Evolutionary conservation across 1,139 yeast species (phyloP), one percentile per base, ranked within the genome.

Genomic region (Sugiyamaella sp.): DNA sequence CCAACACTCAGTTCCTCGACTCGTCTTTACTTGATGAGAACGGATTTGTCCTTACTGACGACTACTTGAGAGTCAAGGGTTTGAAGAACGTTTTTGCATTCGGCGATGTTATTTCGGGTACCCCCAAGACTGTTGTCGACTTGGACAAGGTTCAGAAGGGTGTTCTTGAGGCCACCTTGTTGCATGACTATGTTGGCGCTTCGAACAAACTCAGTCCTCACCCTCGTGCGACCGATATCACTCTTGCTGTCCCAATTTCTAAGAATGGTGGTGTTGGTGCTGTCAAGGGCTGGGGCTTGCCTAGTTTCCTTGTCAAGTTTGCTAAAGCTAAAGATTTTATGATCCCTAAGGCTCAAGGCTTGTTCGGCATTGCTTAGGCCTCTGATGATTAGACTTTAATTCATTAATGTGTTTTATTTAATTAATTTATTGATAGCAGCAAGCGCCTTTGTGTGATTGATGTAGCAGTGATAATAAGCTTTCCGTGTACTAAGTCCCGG

Each of bases 1-100:
- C 69, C 17, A 65, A 65, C 52, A 59, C 67, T 25, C 55, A 52
- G 10, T 67, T 58, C 56, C 40, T 66, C 45, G 62, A 58, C 17
- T 14, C 49, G 12, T 21, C 44, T 21, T 42, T 59, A 12, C 58
- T 65, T 19, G 59, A 57, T 35, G 49, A 52, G 14, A 35, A 44
- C 1, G 61, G 63, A 9, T 63, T 44, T 24, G 58, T 63, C 2
- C 45, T 46, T 10, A 52, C 58, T 8, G 68, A 66, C 50, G 52
- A 49, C 8, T 47, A 60, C 42, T 44, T 66, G 46, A 53, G 63
- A 12, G 62, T 65, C 43, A 53, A 56, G 46, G 66, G 63, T 29
- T 41, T 48, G 39, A 41, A 56, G 9, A 50, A 61, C 25, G 65
- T 60, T 1, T 62, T 58, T 52, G 70, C 63, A n/a, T 32, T 60